Percentiles rank a stretch among this genome's conserved stretches.
Evolutionary conservation across 176 grass and related monocot species (phyloP).

Genomic region (Microstegium vimineum): DNA sequence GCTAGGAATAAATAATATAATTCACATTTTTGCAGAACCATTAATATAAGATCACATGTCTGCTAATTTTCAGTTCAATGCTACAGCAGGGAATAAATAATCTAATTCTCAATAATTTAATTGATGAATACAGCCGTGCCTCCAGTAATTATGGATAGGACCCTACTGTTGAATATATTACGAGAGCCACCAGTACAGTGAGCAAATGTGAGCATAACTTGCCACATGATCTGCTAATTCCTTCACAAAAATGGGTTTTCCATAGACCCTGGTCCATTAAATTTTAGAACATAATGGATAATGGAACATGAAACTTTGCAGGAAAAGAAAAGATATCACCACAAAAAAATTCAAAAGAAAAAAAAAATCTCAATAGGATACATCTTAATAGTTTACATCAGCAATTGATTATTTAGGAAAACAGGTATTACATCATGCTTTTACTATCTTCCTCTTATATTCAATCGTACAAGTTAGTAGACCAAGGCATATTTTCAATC

Average conservation of each 20-base stretch:
- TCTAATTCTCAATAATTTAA: too few relatives aligned
- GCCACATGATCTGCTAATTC: constrained; percentile 64
- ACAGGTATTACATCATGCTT: neutral
- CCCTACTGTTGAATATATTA: neutral
- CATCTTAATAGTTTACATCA: neutral
- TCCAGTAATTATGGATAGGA: too few relatives aligned
- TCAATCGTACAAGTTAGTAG: neutral
- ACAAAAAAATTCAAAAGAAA: neutral
- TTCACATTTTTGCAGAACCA: too few relatives aligned
- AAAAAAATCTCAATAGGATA: neutral
- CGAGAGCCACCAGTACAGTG: constrained; percentile 70
- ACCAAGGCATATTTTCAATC: neutral
- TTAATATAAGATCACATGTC: too few relatives aligned
- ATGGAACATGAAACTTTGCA: neutral
- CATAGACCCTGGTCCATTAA: constrained; percentile 41
- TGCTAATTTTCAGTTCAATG: too few relatives aligned
- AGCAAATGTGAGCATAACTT: constrained; percentile 65
- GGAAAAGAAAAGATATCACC: neutral
- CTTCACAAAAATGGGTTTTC: constrained; percentile 63
- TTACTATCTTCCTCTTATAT: neutral
- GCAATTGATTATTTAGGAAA: neutral
- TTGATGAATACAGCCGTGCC: too few relatives aligned
- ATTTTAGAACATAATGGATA: neutral
- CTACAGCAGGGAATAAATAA: too few relatives aligned
- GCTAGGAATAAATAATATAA: too few relatives aligned